Evolutionary conservation across 768 basidiomycete species (phyloP), one percentile per base, ranked within the genome.

Genomic region (Termitomyces sp.): DNA sequence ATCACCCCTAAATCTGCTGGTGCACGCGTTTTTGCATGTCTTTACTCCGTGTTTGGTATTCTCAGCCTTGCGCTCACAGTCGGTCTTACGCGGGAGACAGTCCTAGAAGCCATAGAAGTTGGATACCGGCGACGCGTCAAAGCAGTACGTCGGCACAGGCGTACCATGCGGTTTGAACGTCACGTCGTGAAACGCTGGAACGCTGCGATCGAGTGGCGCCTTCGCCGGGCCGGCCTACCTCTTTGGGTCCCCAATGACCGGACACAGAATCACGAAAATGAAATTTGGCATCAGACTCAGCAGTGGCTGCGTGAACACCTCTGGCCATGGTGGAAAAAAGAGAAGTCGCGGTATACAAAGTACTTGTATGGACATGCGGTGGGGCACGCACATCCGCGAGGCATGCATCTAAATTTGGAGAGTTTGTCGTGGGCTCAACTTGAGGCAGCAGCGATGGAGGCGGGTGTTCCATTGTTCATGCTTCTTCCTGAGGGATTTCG

Each of bases 51-150:
- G 0, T 71, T 86, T 38, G 88, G 89, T 11, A 82, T 93, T 54
- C 37, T 91, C 61, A 87, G 81, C 64, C 71, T 90, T 34, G 86
- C 81, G 12, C 75, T 92, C 12, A 82, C 85, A 12, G 85, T 92
- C 36, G 78, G 80, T 4, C 82, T 87, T 56, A 82, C 83, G 32
- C 83, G 88, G 15, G 91, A 90, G 67, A 87, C 85, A 0, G 79
- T 93, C 32, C 77, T 91, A 34, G 93, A 94, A 72, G 82, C 83
- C 2, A 79, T 88, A 50, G 85, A 91, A 66, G 77, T 86, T n/a
- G 79, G 81, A 0, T 88, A 88, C 67, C 81, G 82, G 36, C 79
- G 74, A 60, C 85, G 88, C 8, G 67, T 88, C 56, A 71, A 76
- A 31, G 73, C 70, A 1, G 73, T 84, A n/a, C 77, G 80, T 20